phyloP scores from a whole-genome alignment of 202 grass and related monocot species.

The Hordeum pubiflorum region DNA sequence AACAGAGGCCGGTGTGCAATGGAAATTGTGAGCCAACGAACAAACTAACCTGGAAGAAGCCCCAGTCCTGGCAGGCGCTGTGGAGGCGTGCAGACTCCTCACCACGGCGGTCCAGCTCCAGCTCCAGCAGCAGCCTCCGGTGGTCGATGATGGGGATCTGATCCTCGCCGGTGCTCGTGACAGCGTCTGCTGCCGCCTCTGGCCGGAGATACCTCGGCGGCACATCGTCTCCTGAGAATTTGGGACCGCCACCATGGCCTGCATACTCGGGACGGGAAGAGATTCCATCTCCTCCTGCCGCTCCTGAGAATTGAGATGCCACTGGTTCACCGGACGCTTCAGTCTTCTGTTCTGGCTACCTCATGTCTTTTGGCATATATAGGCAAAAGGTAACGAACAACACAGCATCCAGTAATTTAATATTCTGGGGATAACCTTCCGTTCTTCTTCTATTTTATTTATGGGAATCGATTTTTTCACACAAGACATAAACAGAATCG shows the following conservation, averaged over 20 bases:
- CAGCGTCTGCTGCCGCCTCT: background rate
- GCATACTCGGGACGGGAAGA: conserved; percentile 54
- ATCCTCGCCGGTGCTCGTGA: background rate
- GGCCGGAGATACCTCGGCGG: conserved; percentile 30
- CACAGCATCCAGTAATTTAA: background rate
- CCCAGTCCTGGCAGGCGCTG: conserved; percentile 50
- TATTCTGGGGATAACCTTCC: background rate
- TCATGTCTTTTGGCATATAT: background rate
- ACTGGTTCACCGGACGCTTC: background rate
- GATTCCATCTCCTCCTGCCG: conserved; percentile 28
- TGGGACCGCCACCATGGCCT: conserved; percentile 33
- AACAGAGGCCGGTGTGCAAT: background rate
- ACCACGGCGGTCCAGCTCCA: background rate
- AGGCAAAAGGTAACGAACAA: background rate
- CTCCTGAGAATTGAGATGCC: background rate
- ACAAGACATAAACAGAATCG: background rate
- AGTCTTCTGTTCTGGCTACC: background rate
- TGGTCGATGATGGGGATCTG: conserved; percentile 48
- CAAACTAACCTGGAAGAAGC: conserved; percentile 17
- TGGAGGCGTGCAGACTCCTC: conserved; percentile 37
- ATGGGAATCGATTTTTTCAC: background rate
- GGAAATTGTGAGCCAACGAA: too few species aligned
- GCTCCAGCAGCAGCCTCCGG: conserved; percentile 18
- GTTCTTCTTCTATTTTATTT: too few species aligned
- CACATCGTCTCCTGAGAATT: conserved; percentile 23